Base-by-base conservation (phyloP, 441 rosid genomes). In the Arabidopsis hybrid region DNA sequence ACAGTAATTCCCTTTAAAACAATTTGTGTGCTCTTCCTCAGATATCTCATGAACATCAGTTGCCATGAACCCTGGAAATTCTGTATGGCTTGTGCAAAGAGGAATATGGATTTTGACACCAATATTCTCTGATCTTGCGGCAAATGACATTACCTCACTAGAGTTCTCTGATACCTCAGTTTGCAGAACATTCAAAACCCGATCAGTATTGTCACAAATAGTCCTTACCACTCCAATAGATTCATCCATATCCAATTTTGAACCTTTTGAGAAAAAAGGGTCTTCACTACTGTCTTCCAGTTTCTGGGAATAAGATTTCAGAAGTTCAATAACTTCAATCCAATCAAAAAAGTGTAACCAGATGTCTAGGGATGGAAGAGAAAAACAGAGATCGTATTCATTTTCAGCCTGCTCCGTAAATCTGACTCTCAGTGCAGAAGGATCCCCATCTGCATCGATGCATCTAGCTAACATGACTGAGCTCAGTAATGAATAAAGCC, bases 271-370 rank as follows among this genome's bases (percentile, higher is more conserved):
- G 38, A 86, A 71, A 47, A 70, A 63, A 73, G 65, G 74, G 57
- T 58, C 39, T 21, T 21, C 26, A 21, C 26, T 21, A 21, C 26
- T 21, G 26, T 21, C 26, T 77, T 76, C 72, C 58, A 83, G 72
- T 80, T 77, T 80, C 79, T 75, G 76, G 71, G 81, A 74, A 76
- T 73, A 82, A 34, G 85, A 81, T 77, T 72, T 71, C 31, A 46
- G 73, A 69, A 83, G 72, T 69, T 85, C 87, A 81, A 85, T 72
- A 65, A 91, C 75, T 70, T 70, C 77, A 58, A 71, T 78, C 98
- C 97, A 95, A 66, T 87, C 89, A 46, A 71, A 59, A 72, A 67
- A 66, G 78, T 92, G 90, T 29, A 95, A 79, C 97, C 97, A 95
- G 75, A 95, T 65, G 78, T 86, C 84, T 63, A 93, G 83, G 80